Evolutionary conservation across 2,329 filamentous ascomycete genomes (phyloP).

Genomic region (Kalaharituber pfeilii): DNA sequence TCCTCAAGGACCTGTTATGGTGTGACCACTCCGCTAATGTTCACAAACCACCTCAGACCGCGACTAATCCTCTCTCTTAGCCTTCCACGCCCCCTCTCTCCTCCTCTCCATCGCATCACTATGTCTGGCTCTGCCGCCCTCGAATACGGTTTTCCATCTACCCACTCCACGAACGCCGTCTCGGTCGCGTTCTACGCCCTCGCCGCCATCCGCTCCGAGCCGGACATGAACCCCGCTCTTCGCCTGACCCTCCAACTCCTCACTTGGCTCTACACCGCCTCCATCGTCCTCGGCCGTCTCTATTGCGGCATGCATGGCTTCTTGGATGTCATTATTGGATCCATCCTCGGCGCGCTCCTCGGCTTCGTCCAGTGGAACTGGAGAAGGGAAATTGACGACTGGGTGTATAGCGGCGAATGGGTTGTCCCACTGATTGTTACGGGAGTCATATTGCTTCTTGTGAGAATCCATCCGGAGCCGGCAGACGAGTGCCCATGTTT

Average conservation of each 20-base stretch:
- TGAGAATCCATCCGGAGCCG: conserved; percentile 84
- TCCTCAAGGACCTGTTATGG: conserved; percentile 70
- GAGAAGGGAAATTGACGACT: conserved; percentile 28
- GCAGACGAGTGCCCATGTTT: conserved; percentile 95
- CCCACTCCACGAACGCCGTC: conserved; percentile 90
- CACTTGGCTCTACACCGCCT: conserved; percentile 70
- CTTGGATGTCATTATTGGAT: conserved; percentile 71
- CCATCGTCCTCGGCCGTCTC: conserved; percentile 76
- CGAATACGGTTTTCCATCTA: conserved; percentile 94
- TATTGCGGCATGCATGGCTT: conserved; percentile 99
- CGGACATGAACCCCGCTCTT: conserved; percentile 43
- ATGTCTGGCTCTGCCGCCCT: conserved; percentile 92
- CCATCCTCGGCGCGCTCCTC: conserved; percentile 52
- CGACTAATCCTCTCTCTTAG: conserved; percentile 5
- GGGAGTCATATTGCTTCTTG: conserved; percentile 53
- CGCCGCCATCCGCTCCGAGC: conserved; percentile 44
- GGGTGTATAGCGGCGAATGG: conserved; percentile 19
- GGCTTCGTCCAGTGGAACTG: conserved; percentile 38
- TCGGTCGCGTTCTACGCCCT: conserved; percentile 79
- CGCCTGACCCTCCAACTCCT: conserved; percentile 45
- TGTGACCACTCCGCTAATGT: neutral
- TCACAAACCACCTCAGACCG: neutral
- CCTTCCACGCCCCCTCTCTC: conserved; percentile 76
- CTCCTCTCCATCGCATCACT: conserved; percentile 81
- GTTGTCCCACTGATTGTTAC: conserved; percentile 30